Evolutionary conservation across 2,329 filamentous ascomycete species (phyloP).

Genomic region (Botrytis sinoallii): DNA sequence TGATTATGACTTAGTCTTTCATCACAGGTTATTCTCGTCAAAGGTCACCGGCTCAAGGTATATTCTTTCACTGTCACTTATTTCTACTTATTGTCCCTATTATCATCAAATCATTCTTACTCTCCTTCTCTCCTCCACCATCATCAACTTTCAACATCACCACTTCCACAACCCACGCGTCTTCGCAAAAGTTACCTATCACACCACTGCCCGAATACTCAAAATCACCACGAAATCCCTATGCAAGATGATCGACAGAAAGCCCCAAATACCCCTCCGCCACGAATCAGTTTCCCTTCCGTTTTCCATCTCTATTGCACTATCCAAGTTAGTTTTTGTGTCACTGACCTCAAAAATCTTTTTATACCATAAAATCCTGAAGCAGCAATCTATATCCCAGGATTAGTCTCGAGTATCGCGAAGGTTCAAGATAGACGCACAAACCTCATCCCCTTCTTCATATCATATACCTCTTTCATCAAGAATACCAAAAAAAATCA

Average conservation of each 20-base stretch:
- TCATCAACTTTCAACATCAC: rapidly evolving
- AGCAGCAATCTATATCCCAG: no score
- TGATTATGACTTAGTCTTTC: background rate
- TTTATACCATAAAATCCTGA: no score
- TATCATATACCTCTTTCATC: no score
- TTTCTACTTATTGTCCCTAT: rapidly evolving
- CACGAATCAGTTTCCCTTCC: background rate
- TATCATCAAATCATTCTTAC: background rate
- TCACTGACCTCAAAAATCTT: no score
- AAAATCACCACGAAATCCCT: background rate
- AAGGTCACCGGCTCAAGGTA: background rate
- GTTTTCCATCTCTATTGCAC: rapidly evolving
- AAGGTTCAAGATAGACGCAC: no score
- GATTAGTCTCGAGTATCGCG: no score
- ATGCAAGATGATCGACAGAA: background rate
- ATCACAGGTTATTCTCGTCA: background rate
- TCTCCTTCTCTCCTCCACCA: rapidly evolving
- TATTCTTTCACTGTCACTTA: background rate
- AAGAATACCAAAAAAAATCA: no score
- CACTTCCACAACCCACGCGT: background rate
- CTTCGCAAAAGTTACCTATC: background rate
- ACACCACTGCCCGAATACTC: background rate
- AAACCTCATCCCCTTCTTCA: no score
- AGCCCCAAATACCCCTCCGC: background rate
- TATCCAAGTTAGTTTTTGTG: background rate